Base-by-base conservation (phyloP, 768 basidiomycete genomes). In the Phylloporus arenicola region DNA sequence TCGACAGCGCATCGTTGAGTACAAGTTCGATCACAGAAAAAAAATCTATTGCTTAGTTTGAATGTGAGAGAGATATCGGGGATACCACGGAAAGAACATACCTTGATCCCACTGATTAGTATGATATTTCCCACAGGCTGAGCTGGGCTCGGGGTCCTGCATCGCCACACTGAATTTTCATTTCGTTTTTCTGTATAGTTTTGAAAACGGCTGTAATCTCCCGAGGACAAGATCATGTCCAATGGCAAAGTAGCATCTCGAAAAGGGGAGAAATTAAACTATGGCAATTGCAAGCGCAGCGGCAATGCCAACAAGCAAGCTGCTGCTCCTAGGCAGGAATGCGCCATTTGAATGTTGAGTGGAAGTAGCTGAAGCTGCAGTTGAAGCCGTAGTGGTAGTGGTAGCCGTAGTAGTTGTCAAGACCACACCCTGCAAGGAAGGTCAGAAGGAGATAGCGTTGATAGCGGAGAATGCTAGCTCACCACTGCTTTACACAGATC, bases 401-500 rank as follows among this genome's bases (percentile, higher is more conserved):
- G 43, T 45, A 20, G 43, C 31, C 22, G 22, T 6, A 20, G 44
- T 19, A 1, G 41, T 9, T 9, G 65, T 74, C 54, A 84, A 65
- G 6, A 77, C 80, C 6, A 84, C 78, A 50, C 80, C 80, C 81
- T 83, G 54, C 14, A 54, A 47, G 40, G 41, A 42, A 47, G 20
- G 16, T 51, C 22, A 44, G 7, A 25, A 29, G 5, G 16, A 17
- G 19, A 25, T 22, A 48, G 22, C 22, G 7, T 35, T 24, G 34
- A 7, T 10, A 22, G 25, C 6, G 17, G 7, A 10, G 12, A 2
- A 24, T 7, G 33, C 7, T 14, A n/a, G 9, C 79, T 49, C 69
- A 84, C 82, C 37, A 77, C 80, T 39, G 71, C 64, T 0, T 60
- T 60, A 53, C 83, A 84, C 38, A 79, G 56, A 2, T 55, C 42